phyloP scores from a whole-genome alignment of 257 asterid species.

The Jacaranda copaia region DNA sequence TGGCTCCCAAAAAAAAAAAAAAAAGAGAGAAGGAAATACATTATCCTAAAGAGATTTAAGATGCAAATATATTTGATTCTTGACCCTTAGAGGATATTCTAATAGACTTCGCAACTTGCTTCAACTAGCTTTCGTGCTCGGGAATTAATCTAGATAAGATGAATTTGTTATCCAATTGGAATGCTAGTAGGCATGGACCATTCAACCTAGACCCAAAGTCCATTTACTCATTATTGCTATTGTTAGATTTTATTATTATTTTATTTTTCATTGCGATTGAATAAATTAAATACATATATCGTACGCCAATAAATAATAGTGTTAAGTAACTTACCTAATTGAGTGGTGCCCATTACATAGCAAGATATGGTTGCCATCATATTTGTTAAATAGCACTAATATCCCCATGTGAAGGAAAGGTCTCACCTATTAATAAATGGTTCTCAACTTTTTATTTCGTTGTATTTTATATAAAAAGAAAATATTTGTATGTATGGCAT shows the following conservation, averaged over 20 bases:
- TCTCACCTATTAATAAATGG: too few relatives aligned
- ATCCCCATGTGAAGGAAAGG: too few relatives aligned
- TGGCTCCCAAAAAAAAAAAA: background rate
- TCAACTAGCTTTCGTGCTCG: background rate
- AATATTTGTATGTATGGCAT: too few relatives aligned
- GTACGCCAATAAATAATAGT: too few relatives aligned
- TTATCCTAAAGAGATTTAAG: background rate
- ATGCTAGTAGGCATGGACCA: background rate
- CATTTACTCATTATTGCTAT: background rate
- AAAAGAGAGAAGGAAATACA: background rate
- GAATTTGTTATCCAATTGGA: background rate
- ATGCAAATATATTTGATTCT: background rate
- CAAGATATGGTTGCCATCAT: too few relatives aligned
- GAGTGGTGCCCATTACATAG: too few relatives aligned
- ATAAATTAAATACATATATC: too few relatives aligned
- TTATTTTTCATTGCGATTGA: background rate
- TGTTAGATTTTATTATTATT: background rate
- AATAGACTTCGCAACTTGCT: background rate
- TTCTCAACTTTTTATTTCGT: too few relatives aligned
- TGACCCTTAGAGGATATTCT: background rate
- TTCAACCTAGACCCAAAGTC: background rate
- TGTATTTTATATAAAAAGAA: too few relatives aligned
- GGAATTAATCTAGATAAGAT: background rate
- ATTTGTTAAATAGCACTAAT: too few relatives aligned
- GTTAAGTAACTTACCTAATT: too few relatives aligned